These are phyloP conservation scores for Saprolegnia diclina DNA, from an alignment of 352 stramenopile genomes.

Conservation along the genomic window DNA sequence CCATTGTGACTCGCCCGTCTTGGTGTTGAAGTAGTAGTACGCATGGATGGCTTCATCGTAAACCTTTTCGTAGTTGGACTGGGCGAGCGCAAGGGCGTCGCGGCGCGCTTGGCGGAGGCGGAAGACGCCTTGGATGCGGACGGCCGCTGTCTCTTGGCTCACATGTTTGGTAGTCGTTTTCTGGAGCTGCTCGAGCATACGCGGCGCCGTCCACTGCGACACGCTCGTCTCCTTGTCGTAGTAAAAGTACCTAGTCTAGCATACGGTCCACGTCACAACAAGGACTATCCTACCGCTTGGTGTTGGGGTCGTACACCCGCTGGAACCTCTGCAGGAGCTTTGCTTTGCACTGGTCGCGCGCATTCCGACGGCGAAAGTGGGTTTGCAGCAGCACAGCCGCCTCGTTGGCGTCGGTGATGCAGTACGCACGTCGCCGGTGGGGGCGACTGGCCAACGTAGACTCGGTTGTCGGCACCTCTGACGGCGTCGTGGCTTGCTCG, in stretches of 20 bases:
- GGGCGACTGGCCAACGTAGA: no score
- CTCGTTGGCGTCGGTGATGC: conserved; percentile 42
- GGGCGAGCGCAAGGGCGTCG: conserved; percentile 36
- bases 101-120: conserved; percentile 43
- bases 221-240: conserved; percentile 68
- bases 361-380: conserved; percentile 42
- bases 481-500: not conserved
- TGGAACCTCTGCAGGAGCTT: conserved; percentile 49
- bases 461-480: no score
- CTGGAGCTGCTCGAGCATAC: conserved; percentile 39
- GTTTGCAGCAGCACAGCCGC: conserved; percentile 38
- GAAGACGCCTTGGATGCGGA: conserved; percentile 52
- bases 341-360: conserved; percentile 43
- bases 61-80: conserved; percentile 51
- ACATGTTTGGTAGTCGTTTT: conserved; percentile 27
- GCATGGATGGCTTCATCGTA: conserved; percentile 39
- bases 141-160: conserved; percentile 46
- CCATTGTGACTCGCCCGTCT: conserved; percentile 35
- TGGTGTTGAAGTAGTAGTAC: conserved; percentile 75
- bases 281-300: conserved; percentile 38
- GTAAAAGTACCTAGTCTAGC: conserved; percentile 58
- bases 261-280: no score
- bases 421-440: conserved; percentile 38
- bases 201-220: conserved; percentile 71
- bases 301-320: conserved; percentile 62